These are phyloP conservation scores for Penicillium sclerotiorum DNA, from an alignment of 2,329 filamentous ascomycete genomes.

Conservation along the genomic window DNA sequence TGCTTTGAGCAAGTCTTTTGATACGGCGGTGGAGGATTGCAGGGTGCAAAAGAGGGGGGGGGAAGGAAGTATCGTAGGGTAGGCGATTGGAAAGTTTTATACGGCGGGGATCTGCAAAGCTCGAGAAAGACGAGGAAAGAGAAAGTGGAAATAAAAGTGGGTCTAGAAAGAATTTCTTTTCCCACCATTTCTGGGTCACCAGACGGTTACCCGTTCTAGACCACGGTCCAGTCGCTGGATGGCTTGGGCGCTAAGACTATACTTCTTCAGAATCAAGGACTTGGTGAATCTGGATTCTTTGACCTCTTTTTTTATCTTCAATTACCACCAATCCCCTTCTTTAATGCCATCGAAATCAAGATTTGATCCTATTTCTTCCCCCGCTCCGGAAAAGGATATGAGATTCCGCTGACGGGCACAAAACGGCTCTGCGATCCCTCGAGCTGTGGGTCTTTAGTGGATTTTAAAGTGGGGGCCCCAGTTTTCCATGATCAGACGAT, in stretches of 20 bases:
- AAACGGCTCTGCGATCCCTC: background rate
- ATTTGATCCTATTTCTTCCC: background rate
- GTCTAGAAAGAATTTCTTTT: background rate
- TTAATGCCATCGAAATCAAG: background rate
- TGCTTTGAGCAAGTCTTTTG: no score
- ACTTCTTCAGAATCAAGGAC: no score
- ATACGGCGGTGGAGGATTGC: slow-evolving; percentile 1
- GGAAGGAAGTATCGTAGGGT: background rate
- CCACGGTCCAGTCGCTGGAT: background rate
- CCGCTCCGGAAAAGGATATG: background rate
- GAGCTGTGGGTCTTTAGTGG: slow-evolving; percentile 6
- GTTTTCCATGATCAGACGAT: slow-evolving; percentile 30
- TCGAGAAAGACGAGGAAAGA: background rate
- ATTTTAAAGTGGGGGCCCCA: slow-evolving; percentile 9
- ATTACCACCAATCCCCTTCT: background rate
- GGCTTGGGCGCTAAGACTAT: background rate
- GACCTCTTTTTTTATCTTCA: no score
- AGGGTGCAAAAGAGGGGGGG: background rate
- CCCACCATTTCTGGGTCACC: background rate
- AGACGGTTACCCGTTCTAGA: slow-evolving; percentile 7
- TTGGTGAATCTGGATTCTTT: no score
- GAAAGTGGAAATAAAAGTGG: background rate
- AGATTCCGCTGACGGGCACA: background rate
- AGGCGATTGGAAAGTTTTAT: slow-evolving; percentile 3
- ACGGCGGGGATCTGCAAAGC: slow-evolving; percentile 7